A percentile compares a stretch with the other conserved stretches of the same genome.
Evolutionary conservation across 1,284 basidiomycete species (phyloP).

Genomic region (Pyrrhoderma lamaoense): DNA sequence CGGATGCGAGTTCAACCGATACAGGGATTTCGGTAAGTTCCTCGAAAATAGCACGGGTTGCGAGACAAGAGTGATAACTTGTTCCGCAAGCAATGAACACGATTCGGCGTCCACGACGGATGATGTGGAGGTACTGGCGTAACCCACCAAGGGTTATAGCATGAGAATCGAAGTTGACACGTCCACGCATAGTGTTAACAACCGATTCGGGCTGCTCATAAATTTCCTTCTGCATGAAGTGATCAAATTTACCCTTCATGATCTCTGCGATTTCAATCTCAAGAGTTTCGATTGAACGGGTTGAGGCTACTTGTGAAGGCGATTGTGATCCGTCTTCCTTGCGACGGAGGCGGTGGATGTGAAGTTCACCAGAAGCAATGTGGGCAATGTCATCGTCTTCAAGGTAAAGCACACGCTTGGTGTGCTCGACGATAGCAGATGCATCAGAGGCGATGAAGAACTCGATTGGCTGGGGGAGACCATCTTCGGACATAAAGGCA

Average conservation of each 20-base stretch:
- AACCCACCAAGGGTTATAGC: slow-evolving; percentile 93
- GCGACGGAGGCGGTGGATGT: slow-evolving; percentile 96
- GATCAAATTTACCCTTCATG: slow-evolving; percentile 99
- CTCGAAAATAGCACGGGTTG: slow-evolving; percentile 98
- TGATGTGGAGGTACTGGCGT: slow-evolving; percentile 91
- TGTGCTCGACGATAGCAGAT: slow-evolving; percentile 95
- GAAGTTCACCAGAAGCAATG: slow-evolving; percentile 93
- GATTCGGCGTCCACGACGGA: slow-evolving; percentile 90
- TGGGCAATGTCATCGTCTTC: slow-evolving; percentile 99
- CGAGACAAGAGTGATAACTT: slow-evolving; percentile 95
- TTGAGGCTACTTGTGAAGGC: slow-evolving; percentile 58
- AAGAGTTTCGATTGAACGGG: slow-evolving; percentile 96
- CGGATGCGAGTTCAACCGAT: slow-evolving; percentile 94
- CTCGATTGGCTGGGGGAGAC: slow-evolving; percentile 97
- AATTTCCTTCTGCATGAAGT: slow-evolving; percentile 99
- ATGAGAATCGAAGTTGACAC: slow-evolving; percentile 96
- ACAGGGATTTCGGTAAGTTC: slow-evolving; percentile 99
- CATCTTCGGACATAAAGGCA: slow-evolving; percentile 98
- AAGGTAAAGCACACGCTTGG: slow-evolving; percentile 97
- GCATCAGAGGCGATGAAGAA: slow-evolving; percentile 99
- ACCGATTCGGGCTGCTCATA: slow-evolving; percentile 99
- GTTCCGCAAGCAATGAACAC: slow-evolving; percentile 98
- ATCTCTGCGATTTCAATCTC: slow-evolving; percentile 99
- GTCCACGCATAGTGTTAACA: slow-evolving; percentile 99
- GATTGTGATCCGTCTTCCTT: slow-evolving; percentile 63